These are phyloP conservation scores for Exutisphaerella laricina DNA, from an alignment of 2,329 filamentous ascomycete genomes.

Conservation along the genomic window DNA sequence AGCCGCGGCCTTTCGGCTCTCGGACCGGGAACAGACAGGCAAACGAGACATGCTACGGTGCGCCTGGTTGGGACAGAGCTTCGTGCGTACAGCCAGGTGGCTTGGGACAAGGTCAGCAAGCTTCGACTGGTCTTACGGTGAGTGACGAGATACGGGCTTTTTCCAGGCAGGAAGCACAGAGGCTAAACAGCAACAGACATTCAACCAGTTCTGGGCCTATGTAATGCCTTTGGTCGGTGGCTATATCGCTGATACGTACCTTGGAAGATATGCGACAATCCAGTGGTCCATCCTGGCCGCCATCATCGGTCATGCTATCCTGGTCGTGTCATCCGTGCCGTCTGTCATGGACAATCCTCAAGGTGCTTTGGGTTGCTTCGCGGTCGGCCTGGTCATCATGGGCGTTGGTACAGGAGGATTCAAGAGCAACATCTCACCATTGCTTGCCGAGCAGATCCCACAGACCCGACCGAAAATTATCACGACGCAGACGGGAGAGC, in stretches of 20 bases:
- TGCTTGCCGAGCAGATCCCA: slow-evolving; percentile 45
- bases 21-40: slow-evolving; percentile 38
- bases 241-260: slow-evolving; percentile 59
- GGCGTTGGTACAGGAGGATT: slow-evolving; percentile 69
- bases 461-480: slow-evolving; percentile 38
- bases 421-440: slow-evolving; percentile 64
- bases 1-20: slow-evolving; percentile 29
- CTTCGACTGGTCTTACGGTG: slow-evolving; percentile 39
- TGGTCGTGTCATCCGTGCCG: slow-evolving; percentile 61
- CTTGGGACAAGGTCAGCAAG: slow-evolving; percentile 38
- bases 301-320: slow-evolving; percentile 60
- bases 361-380: slow-evolving; percentile 57
- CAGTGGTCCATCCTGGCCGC: slow-evolving; percentile 58
- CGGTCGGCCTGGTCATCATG: slow-evolving; percentile 60
- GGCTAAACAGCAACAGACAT: too few species aligned
- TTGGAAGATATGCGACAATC: slow-evolving; percentile 65
- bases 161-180: too few species aligned
- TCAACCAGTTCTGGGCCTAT: slow-evolving; percentile 48
- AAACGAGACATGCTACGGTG: slow-evolving; percentile 23
- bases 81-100: slow-evolving; percentile 35
- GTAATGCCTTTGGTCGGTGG: slow-evolving; percentile 43
- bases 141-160: too few species aligned
- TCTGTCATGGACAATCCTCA: slow-evolving; percentile 53
- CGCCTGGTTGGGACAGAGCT: slow-evolving; percentile 34
- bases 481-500: slow-evolving; percentile 38